These are phyloP conservation scores for Colletotrichum chlorophyti DNA, from an alignment of 2,329 filamentous ascomycete species.

Conservation along the genomic window DNA sequence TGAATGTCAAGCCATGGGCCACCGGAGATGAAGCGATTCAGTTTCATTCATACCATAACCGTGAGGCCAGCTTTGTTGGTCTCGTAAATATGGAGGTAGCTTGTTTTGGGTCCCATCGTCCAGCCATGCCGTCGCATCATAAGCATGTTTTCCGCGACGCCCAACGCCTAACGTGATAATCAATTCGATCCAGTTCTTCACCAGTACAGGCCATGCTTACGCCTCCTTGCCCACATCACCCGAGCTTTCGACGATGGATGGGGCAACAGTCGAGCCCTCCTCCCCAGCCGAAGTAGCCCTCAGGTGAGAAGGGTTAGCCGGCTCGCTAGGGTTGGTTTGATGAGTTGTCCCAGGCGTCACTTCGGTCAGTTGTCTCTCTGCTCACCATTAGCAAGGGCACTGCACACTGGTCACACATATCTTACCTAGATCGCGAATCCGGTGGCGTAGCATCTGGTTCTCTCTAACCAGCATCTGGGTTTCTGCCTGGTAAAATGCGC, in stretches of 20 bases:
- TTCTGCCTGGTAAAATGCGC: constrained; percentile 82
- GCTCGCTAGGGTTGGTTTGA: constrained; percentile 50
- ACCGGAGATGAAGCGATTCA: too few species aligned
- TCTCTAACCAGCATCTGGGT: constrained; percentile 79
- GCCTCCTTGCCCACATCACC: constrained; percentile 5
- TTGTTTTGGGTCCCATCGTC: background rate
- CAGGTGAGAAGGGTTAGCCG: constrained; percentile 55
- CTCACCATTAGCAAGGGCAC: constrained; percentile 17
- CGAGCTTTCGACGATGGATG: background rate
- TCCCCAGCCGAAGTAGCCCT: constrained; percentile 54
- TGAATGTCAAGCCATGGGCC: too few species aligned
- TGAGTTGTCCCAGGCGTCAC: constrained; percentile 36
- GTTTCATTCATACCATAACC: too few species aligned
- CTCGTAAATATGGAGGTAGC: background rate
- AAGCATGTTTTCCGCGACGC: background rate
- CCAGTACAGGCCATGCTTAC: background rate
- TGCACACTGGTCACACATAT: background rate
- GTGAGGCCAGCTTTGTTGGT: background rate
- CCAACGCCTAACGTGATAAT: background rate
- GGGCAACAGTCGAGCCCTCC: constrained; percentile 34
- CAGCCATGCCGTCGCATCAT: background rate
- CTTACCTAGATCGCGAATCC: constrained; percentile 76
- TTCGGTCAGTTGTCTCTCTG: constrained; percentile 62
- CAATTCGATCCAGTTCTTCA: background rate
- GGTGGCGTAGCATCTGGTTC: constrained; percentile 81